Base-by-base conservation (phyloP, 129 eudicot species). In the Artemisia annua region DNA sequence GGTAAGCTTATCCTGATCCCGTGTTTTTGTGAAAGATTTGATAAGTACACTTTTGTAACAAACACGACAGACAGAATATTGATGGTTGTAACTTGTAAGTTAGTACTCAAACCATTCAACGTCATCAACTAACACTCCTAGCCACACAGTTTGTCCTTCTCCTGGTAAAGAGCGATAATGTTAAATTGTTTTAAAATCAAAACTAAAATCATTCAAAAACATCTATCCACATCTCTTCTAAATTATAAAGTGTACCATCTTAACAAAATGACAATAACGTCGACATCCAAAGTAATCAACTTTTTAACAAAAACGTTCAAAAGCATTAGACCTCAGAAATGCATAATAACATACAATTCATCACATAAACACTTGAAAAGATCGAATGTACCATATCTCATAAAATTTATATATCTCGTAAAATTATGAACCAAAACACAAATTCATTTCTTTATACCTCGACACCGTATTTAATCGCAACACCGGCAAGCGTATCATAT, bases 391-490 rank as follows among this genome's bases (percentile, higher is more conserved):
- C 54, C 53, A 32, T 26, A 76, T n/a, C n/a, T n/a, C 9, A 48
- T 69, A 20, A 43, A 28, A 35, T 51, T 3, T 26, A 3, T 26
- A 26, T 26, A n/a, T 26, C 50, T 50, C 59, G 18, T 10, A 52
- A 70, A 19, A 13, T 22, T 15, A 69, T 43, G 9, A 12, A 64
- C 7, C 19, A 19, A 60, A 43, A 18, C n/a, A n/a, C 44, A n/a
- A 53, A 77, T 3, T 53, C 20, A 3, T 52, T 0, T 17, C 4
- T 7, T 2, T 12, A 22, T 82, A 93, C 98, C 97, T 93, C 98
- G 11, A 93, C 98, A 6, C 98, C 98, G 48, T 93, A 93, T 69
- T 88, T 87, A 13, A 93, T 93, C 2, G 98, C 98, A n/a, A 93
- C 90, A 17, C 98, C 98, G 15, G 98, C 96, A 19, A 93, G 87